phyloP scores from a whole-genome alignment of 176 grass and related monocot species.

The Saccharum spontaneum region DNA sequence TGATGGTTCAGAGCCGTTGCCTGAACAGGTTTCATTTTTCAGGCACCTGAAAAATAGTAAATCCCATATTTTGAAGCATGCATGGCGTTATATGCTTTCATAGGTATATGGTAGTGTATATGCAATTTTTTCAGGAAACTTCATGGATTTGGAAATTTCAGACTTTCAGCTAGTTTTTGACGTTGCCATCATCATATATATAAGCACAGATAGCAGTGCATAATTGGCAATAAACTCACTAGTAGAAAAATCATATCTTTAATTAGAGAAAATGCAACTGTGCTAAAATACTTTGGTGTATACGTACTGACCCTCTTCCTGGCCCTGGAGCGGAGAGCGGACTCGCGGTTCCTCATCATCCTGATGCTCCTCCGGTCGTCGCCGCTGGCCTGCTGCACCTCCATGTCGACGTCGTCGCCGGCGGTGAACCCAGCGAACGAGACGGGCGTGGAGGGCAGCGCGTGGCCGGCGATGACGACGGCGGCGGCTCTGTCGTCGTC shows the following conservation, averaged over 20 bases:
- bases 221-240: not conserved
- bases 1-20: no score
- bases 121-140: not conserved
- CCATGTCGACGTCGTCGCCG: slow-evolving; percentile 46
- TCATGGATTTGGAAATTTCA: not conserved
- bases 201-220: not conserved
- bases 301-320: slow-evolving; percentile 49
- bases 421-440: slow-evolving; percentile 28
- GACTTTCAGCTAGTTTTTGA: not conserved
- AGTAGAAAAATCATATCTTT: not conserved
- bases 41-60: no score
- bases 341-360: slow-evolving; percentile 60
- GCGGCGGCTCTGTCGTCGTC: slow-evolving; percentile 1
- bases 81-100: not conserved
- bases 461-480: slow-evolving; percentile 28
- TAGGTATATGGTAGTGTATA: not conserved
- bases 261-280: not conserved
- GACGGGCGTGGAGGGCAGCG: slow-evolving; percentile 41
- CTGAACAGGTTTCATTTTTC: no score
- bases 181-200: not conserved
- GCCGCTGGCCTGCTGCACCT: slow-evolving; percentile 35
- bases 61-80: not conserved
- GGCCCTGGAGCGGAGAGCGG: slow-evolving; percentile 58
- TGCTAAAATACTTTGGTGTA: not conserved
- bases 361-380: slow-evolving; percentile 44